Evolutionary conservation across 257 asterid species (phyloP), one percentile per base, ranked within the genome.

Genomic region (Rauvolfia tetraphylla): DNA sequence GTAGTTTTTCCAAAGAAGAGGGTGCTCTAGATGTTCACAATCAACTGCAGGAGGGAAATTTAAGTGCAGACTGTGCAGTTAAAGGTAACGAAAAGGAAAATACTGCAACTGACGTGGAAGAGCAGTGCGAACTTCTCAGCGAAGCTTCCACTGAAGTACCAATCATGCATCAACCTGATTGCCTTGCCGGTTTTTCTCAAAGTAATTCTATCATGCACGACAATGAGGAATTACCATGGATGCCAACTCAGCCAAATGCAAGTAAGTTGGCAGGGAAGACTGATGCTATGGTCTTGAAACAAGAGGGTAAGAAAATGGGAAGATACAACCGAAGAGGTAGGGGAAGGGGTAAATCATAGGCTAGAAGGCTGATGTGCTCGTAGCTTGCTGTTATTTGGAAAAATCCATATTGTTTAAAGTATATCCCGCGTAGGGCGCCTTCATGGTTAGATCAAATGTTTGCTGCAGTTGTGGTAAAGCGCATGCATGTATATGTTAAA

Each of bases 61-160:
- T n/a, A 41, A 41, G 44, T 31, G 58, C 44, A 41, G 8, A 41
- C 8, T 6, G 44, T 6, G 8, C 71, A 46, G 68, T 51, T 1
- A 31, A 65, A 56, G 76, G 59, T 23, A 79, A 71, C 75, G 75
- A 63, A 56, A 72, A 1, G 65, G 76, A 48, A 62, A 54, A 76
- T 57, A 25, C 70, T 42, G 62, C 58, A 39, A 68, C 70, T 67
- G 57, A 62, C 73, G 34, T 74, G 38, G 88, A 78, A 69, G 89
- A 85, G 12, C 79, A 69, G 13, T 81, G 85, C 76, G 87, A 74
- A 80, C 80, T 88, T 73, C 51, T 84, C 72, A 85, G 83, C 7
- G 92, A 91, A 81, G 81, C 87, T 51, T 75, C 76, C 76, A 69
- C 83, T 79, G 95, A 88, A 70, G 88, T 90, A 73, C 96, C 97